Base-by-base conservation (phyloP, 2,329 filamentous ascomycete species). In the Canariomyces notabilis region DNA sequence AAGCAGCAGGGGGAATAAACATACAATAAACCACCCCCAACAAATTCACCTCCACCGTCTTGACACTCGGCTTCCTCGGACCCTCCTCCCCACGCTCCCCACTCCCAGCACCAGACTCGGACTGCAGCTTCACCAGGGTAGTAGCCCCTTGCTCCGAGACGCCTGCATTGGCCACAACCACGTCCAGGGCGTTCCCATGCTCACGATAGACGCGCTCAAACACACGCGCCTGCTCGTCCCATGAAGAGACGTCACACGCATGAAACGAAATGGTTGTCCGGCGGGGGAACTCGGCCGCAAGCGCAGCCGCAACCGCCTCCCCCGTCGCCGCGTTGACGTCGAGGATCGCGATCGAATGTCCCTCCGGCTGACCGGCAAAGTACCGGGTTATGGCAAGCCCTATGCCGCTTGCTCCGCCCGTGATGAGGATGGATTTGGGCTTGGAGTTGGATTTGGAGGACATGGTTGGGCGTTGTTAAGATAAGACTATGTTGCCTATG, bases 131-230 rank as follows among this genome's bases (percentile, higher is more conserved):
- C 6, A 59, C 53, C 6, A 65, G 32, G 15, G 58, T 61, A 32
- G 59, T 62, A 3, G 41, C 42, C 2, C 65, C 69, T 42, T 65
- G 62, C 56, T 71, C 69, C 0, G 69, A 69, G 26, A 76, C 66
- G 1, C 73, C 73, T 0, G 73, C 73, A 52, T 76, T 76, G 20
- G 72, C 73, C 57, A 74, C 67, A 6, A 75, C 72, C 3, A 74
- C 52, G 46, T 76, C 71, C 15, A 76, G 54, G 1, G 46, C 49
- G 9, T 44, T 42, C 6, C 59, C 58, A 18, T 58, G 56, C 12
- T 53, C 42, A 2, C 37, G 35, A 38, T 53, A 57, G 7, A 63
- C 56, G n/a, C 54, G 42, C 20, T 51, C 47, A 44, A 64, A 68
- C 0, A 47, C 52, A 2, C 57, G 51, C 1, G 64, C 57, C 43